These are phyloP conservation scores for Colletotrichum shisoi DNA, from an alignment of 2,329 filamentous ascomycete species.

Conservation along the genomic window DNA sequence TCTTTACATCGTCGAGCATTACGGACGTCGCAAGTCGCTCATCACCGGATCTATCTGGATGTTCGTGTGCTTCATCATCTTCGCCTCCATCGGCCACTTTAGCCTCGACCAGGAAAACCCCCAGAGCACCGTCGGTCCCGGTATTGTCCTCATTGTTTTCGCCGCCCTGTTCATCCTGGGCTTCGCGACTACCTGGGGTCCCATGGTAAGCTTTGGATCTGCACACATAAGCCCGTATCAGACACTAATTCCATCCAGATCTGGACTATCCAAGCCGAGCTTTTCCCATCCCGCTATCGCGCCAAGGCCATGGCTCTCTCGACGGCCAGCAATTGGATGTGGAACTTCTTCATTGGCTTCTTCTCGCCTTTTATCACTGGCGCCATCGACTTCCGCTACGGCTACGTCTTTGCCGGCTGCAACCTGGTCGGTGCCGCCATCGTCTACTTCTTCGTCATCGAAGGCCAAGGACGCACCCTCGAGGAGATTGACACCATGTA, in stretches of 20 bases:
- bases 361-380: constrained; percentile 81
- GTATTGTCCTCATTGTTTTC: constrained; percentile 69
- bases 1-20: constrained; percentile 74
- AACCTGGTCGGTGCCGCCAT: constrained; percentile 70
- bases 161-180: constrained; percentile 70
- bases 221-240: neutral
- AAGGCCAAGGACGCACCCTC: constrained; percentile 74
- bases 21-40: constrained; percentile 69
- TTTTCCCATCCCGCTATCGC: constrained; percentile 70
- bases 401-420: constrained; percentile 78
- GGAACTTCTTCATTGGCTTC: constrained; percentile 79
- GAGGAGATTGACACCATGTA: constrained; percentile 87
- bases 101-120: constrained; percentile 51
- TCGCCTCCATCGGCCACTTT: constrained; percentile 63
- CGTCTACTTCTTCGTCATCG: constrained; percentile 81
- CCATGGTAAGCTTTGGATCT: constrained; percentile 27
- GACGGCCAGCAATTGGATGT: constrained; percentile 71
- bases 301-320: constrained; percentile 68
- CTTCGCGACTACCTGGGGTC: constrained; percentile 60
- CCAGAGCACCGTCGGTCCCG: constrained; percentile 52
- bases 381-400: constrained; percentile 75
- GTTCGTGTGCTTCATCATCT: constrained; percentile 67
- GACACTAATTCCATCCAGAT: constrained; percentile 45
- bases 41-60: constrained; percentile 70
- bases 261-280: constrained; percentile 70